These are phyloP conservation scores for Dendrocalamus sinicus DNA, from an alignment of 176 grass and related monocot species.

Conservation along the genomic window DNA sequence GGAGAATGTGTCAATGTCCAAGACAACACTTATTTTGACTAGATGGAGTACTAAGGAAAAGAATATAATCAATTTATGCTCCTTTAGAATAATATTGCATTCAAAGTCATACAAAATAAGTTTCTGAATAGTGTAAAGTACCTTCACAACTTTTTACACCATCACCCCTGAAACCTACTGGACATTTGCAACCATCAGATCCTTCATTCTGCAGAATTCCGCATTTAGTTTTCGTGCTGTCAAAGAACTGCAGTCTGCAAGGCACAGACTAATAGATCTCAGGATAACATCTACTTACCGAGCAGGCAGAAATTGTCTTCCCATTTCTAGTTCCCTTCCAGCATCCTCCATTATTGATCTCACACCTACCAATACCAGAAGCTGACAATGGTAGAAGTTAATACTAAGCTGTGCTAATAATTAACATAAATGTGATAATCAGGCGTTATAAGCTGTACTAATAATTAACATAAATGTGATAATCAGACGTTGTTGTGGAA, in stretches of 20 bases:
- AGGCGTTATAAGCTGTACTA: conserved; percentile 4
- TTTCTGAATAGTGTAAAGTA: conserved; percentile 44
- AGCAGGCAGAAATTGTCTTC: conserved; percentile 82
- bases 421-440: conserved; percentile 2
- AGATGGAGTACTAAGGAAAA: conserved; percentile 7
- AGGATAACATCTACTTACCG: conserved; percentile 59
- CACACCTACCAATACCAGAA: conserved; percentile 80
- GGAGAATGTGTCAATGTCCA: background rate
- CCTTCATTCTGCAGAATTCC: conserved; percentile 61
- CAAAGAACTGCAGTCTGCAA: background rate
- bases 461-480: background rate
- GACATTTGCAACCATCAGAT: conserved; percentile 86
- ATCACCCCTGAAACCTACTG: conserved; percentile 73
- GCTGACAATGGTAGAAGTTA: conserved; percentile 56
- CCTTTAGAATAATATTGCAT: conserved; percentile 7
- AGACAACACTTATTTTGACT: background rate
- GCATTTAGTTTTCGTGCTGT: conserved; percentile 22
- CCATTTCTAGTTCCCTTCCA: conserved; percentile 76
- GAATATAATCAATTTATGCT: conserved; percentile 3
- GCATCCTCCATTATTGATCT: conserved; percentile 82
- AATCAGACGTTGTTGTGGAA: background rate
- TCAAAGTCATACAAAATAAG: conserved; percentile 16
- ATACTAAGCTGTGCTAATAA: conserved; percentile 25
- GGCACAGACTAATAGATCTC: background rate
- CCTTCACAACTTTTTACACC: conserved; percentile 79